These are phyloP conservation scores for Aphanomyces astaci DNA, from an alignment of 352 stramenopile species.

Conservation along the genomic window DNA sequence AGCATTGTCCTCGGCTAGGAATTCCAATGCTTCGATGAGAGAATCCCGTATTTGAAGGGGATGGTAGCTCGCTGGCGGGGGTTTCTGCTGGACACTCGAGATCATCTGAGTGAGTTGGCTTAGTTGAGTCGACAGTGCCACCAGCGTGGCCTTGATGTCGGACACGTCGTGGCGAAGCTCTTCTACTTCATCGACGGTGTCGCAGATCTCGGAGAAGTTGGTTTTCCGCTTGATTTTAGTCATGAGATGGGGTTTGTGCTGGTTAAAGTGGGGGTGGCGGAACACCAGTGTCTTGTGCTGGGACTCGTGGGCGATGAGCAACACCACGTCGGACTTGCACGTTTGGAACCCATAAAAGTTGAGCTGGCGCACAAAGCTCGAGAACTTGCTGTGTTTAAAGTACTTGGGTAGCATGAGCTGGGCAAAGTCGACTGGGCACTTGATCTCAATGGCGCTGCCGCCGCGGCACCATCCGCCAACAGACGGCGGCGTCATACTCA, in stretches of 20 bases:
- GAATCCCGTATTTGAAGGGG: conserved; percentile 23
- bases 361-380: conserved; percentile 42
- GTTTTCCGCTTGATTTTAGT: conserved; percentile 29
- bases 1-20: background rate
- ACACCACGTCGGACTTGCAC: conserved; percentile 1
- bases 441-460: conserved; percentile 25
- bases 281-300: background rate
- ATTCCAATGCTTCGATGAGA: background rate
- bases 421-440: conserved; percentile 17
- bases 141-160: background rate
- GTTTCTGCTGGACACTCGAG: too few relatives aligned
- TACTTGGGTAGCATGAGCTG: conserved; percentile 29
- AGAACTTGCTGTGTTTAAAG: conserved; percentile 44
- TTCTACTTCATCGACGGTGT: background rate
- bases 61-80: too few relatives aligned
- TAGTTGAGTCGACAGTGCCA: background rate
- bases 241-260: conserved; percentile 27
- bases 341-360: conserved; percentile 31
- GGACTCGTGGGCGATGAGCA: background rate
- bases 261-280: background rate
- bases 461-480: conserved; percentile 26
- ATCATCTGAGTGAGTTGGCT: conserved; percentile 14
- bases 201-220: conserved; percentile 13
- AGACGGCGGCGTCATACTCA: background rate
- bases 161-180: background rate